These are phyloP conservation scores for Capronia coronata DNA, from an alignment of 2,329 filamentous ascomycete species.

Conservation along the genomic window DNA sequence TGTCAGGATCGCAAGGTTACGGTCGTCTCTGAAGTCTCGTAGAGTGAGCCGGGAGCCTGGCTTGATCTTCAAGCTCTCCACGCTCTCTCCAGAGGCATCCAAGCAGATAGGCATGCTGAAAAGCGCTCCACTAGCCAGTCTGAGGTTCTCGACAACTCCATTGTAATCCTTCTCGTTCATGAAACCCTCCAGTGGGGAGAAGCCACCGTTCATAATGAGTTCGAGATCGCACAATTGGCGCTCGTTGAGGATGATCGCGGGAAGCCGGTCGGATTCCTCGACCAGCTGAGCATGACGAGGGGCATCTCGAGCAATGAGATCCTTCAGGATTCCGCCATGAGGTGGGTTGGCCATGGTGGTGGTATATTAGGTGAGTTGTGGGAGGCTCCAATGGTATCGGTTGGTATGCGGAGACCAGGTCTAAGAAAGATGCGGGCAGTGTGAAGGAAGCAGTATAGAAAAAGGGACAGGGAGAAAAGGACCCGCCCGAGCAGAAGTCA, in stretches of 20 bases:
- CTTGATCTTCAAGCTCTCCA: slow-evolving; percentile 70
- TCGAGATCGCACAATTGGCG: slow-evolving; percentile 97
- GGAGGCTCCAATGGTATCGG: not conserved
- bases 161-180: slow-evolving; percentile 97
- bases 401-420: no score
- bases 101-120: slow-evolving; percentile 97
- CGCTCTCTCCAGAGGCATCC: slow-evolving; percentile 68
- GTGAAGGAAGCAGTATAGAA: slow-evolving; percentile 1
- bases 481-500: not conserved
- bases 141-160: slow-evolving; percentile 79
- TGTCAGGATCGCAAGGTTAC: slow-evolving; percentile 90
- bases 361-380: not conserved
- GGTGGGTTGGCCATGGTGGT: slow-evolving; percentile 51
- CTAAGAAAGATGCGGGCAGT: not conserved
- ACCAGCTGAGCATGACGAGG: slow-evolving; percentile 72
- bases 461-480: not conserved
- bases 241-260: slow-evolving; percentile 78
- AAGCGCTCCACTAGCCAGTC: slow-evolving; percentile 79
- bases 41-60: slow-evolving; percentile 76
- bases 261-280: slow-evolving; percentile 77
- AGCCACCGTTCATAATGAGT: slow-evolving; percentile 93
- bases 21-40: slow-evolving; percentile 92
- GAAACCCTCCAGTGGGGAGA: slow-evolving; percentile 97
- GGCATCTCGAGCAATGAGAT: slow-evolving; percentile 88
- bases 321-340: slow-evolving; percentile 93